Conservation (phyloP, 768 basidiomycete species). For the Boletus coccyginus region DNA sequence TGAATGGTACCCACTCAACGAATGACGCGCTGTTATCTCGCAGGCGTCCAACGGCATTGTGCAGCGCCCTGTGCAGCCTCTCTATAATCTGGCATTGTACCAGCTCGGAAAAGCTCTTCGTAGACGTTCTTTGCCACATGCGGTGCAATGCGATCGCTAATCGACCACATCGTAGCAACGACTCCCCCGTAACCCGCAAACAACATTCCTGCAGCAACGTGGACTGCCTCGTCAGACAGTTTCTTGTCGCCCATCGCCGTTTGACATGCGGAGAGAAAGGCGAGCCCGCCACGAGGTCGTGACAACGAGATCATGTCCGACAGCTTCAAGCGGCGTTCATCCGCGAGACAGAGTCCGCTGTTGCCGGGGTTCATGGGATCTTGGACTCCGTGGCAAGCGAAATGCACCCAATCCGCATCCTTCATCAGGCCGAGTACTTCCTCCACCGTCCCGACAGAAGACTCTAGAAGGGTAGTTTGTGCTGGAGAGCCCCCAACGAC, state of each 20-base stretch:
- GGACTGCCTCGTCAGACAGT: background rate
- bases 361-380: background rate
- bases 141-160: constrained; percentile 29
- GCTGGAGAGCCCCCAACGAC: background rate
- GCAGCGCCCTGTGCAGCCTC: background rate
- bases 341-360: background rate
- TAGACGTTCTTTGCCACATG: constrained; percentile 34
- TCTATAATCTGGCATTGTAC: background rate
- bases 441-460: constrained; percentile 11
- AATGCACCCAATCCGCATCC: constrained; percentile 1
- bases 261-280: constrained; percentile 2
- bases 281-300: background rate
- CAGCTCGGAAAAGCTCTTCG: background rate
- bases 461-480: background rate
- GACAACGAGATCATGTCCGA: background rate
- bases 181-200: constrained; percentile 25
- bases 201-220: constrained; percentile 29
- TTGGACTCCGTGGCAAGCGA: background rate
- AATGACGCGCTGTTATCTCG: background rate
- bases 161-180: background rate
- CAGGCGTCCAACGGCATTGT: background rate
- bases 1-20: constrained; percentile 11
- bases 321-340: background rate
- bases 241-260: background rate
- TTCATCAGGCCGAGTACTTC: constrained; percentile 6